Base-by-base conservation (phyloP, 2,329 filamentous ascomycete genomes). In the Lachnellula willkommii region DNA sequence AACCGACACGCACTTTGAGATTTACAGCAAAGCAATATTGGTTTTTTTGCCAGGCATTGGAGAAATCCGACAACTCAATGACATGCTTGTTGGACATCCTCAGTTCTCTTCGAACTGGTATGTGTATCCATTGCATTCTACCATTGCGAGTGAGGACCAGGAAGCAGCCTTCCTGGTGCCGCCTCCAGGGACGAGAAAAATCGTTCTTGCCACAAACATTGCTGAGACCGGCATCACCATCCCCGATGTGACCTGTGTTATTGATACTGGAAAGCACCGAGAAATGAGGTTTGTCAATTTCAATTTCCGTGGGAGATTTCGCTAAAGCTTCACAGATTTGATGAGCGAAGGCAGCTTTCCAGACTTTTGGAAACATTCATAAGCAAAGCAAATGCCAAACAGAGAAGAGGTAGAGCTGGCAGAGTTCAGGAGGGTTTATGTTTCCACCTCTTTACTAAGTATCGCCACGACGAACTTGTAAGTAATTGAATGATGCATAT, bases 141-240 rank as follows among this genome's bases (percentile, higher is more conserved):
- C 89, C 0, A 96, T 99, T 64, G 91, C 93, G 11, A 96, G 89
- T 47, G 93, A 97, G 66, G 94, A 99, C 59, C 94, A 99, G 70
- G 93, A 99, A 72, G 86, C 88, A 36, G 94, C 94, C 0, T 99
- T 99, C 69, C 76, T 90, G 5, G 74, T 96, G 0, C 94, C 94
- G 5, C 90, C 92, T 1, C 79, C 79, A 3, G 93, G 93, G 0
- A 79, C 85, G 55, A 83, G 92, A 60, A 99, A 99, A 74, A 94
- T 99, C 61, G 93, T 99, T 2, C 80, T 99, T 53, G 92, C 94
- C 1, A 99, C 94, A 14, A 99, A 99, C 68, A 99, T 99, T 70
- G 94, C 94, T 4, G 94, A 99, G 71, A 99, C 94, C 0, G 94
- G 94, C 75, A 96, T 99, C 68, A 99, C 94, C 0, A 99, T 99